A percentile compares a stretch with the other conserved stretches of the same genome.
These are phyloP conservation scores for Gossypium davidsonii DNA, from an alignment of 441 rosid genomes.

Conservation along the genomic window DNA sequence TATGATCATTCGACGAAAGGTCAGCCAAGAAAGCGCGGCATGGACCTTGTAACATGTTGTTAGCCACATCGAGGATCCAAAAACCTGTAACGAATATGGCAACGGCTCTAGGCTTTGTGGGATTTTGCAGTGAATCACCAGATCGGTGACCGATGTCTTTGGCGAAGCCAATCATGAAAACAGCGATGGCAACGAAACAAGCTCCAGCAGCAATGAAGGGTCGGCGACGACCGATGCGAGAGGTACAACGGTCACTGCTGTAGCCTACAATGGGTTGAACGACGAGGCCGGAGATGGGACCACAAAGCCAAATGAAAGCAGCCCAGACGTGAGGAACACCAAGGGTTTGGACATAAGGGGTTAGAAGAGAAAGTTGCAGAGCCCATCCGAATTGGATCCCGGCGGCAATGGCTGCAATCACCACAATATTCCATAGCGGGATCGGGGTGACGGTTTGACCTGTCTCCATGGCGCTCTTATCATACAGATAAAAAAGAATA, in stretches of 20 bases:
- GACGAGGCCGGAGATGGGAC: constrained; percentile 81
- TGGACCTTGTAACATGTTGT: constrained; percentile 80
- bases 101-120: constrained; percentile 56
- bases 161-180: constrained; percentile 76
- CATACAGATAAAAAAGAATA: neutral
- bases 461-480: neutral
- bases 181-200: constrained; percentile 41
- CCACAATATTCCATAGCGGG: constrained; percentile 36
- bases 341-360: constrained; percentile 77
- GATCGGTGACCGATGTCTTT: constrained; percentile 20
- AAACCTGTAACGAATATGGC: constrained; percentile 68
- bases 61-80: constrained; percentile 86
- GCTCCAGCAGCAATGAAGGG: constrained; percentile 70
- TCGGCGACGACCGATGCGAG: constrained; percentile 75
- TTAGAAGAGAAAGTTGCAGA: constrained; percentile 69
- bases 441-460: neutral
- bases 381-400: constrained; percentile 97
- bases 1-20: constrained; percentile 37
- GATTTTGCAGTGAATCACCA: constrained; percentile 10
- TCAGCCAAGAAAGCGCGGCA: constrained; percentile 49
- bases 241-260: constrained; percentile 65
- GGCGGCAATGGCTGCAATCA: constrained; percentile 69
- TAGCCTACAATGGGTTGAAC: constrained; percentile 86
- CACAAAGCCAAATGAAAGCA: constrained; percentile 86
- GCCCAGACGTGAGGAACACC: constrained; percentile 91